Evolutionary conservation across 2,329 filamentous ascomycete genomes (phyloP), one percentile per base, ranked within the genome.

Genomic region (Xylaria sp.): DNA sequence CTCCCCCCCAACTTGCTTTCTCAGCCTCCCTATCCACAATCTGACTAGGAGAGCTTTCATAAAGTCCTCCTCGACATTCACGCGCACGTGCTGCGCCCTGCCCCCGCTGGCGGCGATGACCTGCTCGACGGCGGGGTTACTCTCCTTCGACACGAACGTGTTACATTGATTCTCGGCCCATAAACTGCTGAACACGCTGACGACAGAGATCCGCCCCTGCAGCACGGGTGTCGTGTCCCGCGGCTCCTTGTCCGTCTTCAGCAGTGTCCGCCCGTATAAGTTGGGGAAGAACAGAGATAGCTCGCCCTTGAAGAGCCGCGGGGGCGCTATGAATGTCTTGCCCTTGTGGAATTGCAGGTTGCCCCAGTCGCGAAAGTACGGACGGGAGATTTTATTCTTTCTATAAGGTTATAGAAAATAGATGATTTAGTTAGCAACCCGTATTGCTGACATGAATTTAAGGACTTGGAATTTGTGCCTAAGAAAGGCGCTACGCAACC

Each of bases 331-430:
- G 82, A 98, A 99, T 27, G 93, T 93, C 82, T 99, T 99, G 76
- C 96, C 96, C 75, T 94, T 89, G 82, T 96, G 91, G 73, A 91
- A 87, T 61, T 86, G 85, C 80, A 98, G 88, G 81, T 97, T 96
- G 68, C 88, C 89, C 92, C 94, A 98, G 85, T 99, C 95, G 79
- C 94, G 92, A 83, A 97, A 99, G 82, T 99, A 99, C 1, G 95
- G 94, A 67, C 93, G 92, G 16, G 71, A 66, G 0, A 73, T 65
- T 51, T 71, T 70, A 32, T 53, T 54, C 48, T 69, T 70, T 12
- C 71, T 73, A 50, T 23, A 51, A 3, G 12, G 27, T 25, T 47
- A 25, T 25, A 21, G 10, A 44, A 29, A 5, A 27, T 1, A 23
- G 23, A 55, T 12, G 51, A 37, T 35, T 23, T 48, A 29, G 62